phyloP scores from a whole-genome alignment of 2,329 filamentous ascomycete genomes.

The Diaporthe batatas region DNA sequence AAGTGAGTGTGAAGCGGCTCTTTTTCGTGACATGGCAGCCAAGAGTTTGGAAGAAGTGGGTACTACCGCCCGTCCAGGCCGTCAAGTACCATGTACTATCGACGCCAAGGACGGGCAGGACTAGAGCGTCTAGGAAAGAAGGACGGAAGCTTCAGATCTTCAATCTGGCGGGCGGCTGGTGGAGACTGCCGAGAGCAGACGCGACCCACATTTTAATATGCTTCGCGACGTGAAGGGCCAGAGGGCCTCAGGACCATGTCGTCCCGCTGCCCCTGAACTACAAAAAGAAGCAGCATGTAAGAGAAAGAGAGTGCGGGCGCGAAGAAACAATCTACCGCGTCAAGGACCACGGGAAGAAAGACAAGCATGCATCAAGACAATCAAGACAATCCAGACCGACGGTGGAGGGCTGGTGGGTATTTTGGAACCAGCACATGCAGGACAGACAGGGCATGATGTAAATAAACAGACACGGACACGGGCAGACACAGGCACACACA shows the following conservation, averaged over 20 bases:
- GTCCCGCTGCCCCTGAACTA: conserved; percentile 10
- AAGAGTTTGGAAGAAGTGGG: conserved; percentile 39
- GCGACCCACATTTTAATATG: conserved; percentile 11
- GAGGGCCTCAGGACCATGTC: conserved; percentile 14
- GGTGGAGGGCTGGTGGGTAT: background rate
- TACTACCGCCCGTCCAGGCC: conserved; percentile 15
- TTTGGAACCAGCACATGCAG: background rate
- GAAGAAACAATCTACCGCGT: conserved; percentile 2
- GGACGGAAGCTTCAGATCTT: conserved; percentile 31
- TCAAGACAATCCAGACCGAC: background rate
- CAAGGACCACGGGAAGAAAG: background rate
- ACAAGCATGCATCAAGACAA: background rate
- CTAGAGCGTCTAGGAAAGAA: conserved; percentile 14
- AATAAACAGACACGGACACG: too few species aligned
- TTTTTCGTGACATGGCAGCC: conserved; percentile 38
- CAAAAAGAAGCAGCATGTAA: too few species aligned
- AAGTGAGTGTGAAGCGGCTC: conserved; percentile 28
- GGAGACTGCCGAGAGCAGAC: conserved; percentile 19
- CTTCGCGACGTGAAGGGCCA: conserved; percentile 21
- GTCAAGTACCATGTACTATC: conserved; percentile 14
- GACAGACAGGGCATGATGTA: too few species aligned
- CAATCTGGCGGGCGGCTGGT: conserved; percentile 15
- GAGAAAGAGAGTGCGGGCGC: background rate
- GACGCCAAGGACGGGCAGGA: conserved; percentile 21
- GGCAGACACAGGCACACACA: too few species aligned